Percentiles rank a stretch among this genome's conserved stretches.
phyloP scores from a whole-genome alignment of 192 early-diverging fungal genomes.

The Coemansia asiatica region DNA sequence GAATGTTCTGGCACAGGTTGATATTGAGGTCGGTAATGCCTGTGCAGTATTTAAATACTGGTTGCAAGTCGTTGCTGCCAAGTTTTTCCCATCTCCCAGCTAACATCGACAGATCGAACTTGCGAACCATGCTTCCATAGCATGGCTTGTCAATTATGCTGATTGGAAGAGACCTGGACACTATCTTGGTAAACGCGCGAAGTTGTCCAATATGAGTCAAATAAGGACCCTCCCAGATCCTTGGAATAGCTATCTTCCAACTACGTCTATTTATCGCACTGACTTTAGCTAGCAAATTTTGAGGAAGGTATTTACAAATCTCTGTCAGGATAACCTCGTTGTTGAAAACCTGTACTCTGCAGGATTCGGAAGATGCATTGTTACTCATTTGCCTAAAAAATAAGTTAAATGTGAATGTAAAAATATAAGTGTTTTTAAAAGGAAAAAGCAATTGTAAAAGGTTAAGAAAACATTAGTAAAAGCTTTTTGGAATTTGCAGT shows the following conservation, averaged over 20 bases:
- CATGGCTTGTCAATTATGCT: not conserved
- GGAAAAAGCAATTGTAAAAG: no score
- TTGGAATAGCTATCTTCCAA: slow-evolving; percentile 5
- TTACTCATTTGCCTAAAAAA: not conserved
- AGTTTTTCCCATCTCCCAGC: slow-evolving; percentile 29
- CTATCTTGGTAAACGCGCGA: not conserved
- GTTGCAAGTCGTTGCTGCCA: slow-evolving; percentile 7
- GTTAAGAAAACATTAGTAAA: no score
- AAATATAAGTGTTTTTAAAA: slow-evolving; percentile 6
- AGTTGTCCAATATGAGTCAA: slow-evolving; percentile 13
- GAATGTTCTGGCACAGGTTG: slow-evolving; percentile 23
- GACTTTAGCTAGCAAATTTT: not conserved
- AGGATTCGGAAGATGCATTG: not conserved
- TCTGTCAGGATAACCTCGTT: not conserved
- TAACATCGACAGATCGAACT: slow-evolving; percentile 27
- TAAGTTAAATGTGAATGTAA: no score
- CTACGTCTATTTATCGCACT: not conserved
- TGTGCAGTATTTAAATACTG: slow-evolving; percentile 10
- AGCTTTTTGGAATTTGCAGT: no score
- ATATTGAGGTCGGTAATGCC: slow-evolving; percentile 11
- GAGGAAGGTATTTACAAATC: slow-evolving; percentile 2
- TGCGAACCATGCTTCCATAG: slow-evolving; percentile 21
- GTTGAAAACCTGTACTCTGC: not conserved
- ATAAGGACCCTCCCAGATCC: slow-evolving; percentile 8
- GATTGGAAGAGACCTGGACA: slow-evolving; percentile 1